A percentile compares a stretch with the other conserved stretches of the same genome.
Evolutionary conservation across 2,329 filamentous ascomycete species (phyloP).

Genomic region (Helotiales sp.): DNA sequence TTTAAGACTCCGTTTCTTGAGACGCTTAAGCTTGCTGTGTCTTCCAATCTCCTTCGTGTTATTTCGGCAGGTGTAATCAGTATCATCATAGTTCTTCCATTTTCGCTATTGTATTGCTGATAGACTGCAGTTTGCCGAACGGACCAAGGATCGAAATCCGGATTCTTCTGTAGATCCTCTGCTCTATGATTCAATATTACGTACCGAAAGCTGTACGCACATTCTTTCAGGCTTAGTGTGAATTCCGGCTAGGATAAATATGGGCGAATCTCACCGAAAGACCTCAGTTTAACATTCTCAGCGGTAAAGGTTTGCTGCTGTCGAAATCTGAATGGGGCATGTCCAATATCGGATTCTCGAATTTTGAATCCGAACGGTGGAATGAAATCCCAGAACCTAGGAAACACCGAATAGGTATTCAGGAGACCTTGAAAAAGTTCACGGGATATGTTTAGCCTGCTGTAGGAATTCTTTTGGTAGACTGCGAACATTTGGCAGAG

Average conservation of each 20-base stretch:
- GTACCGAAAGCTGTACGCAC: constrained; percentile 29
- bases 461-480: constrained; percentile 25
- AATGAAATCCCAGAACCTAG: constrained; percentile 27
- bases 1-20: too few relatives aligned
- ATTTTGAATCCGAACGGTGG: constrained; percentile 28
- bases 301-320: constrained; percentile 1
- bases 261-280: constrained; percentile 22
- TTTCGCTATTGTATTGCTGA: constrained; percentile 31
- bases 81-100: constrained; percentile 20
- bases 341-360: constrained; percentile 23
- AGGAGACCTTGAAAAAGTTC: constrained; percentile 18
- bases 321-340: constrained; percentile 23
- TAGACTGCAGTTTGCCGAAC: constrained; percentile 47
- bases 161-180: neutral
- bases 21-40: neutral
- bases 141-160: constrained; percentile 42
- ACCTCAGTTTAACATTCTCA: neutral
- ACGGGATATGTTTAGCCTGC: constrained; percentile 21
- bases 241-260: neutral
- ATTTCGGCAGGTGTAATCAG: constrained; percentile 26
- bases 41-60: neutral
- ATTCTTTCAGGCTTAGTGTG: constrained; percentile 24
- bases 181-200: constrained; percentile 21
- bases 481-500: constrained; percentile 27
- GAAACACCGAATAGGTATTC: constrained; percentile 19